Percentiles rank a stretch among this genome's conserved stretches.
Conservation (phyloP, 73 alveolate genomes). For the Paramecium primaurelia region DNA sequence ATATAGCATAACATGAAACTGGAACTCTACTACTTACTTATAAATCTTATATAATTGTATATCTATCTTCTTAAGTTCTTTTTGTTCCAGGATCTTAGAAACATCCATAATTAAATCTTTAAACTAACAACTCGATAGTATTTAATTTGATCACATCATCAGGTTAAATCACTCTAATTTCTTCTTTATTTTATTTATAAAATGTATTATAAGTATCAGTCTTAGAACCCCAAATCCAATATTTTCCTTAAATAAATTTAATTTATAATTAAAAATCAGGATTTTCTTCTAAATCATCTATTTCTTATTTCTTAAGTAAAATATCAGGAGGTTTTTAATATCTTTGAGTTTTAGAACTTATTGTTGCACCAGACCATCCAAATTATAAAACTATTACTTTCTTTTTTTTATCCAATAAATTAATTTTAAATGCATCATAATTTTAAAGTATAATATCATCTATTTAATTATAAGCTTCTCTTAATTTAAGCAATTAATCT, state of each 20-base stretch:
- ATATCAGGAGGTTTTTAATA: slow-evolving; percentile 47
- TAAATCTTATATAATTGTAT: slow-evolving; percentile 34
- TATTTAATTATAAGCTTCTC: background rate
- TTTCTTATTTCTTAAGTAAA: background rate
- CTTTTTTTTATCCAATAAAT: background rate
- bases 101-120: slow-evolving; percentile 53
- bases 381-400: background rate
- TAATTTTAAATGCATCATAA: background rate
- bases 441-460: background rate
- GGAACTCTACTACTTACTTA: slow-evolving; percentile 53
- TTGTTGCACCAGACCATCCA: slow-evolving; percentile 43
- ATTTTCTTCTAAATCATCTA: slow-evolving; percentile 24
- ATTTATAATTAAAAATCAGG: slow-evolving; percentile 1
- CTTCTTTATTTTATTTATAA: slow-evolving; percentile 22
- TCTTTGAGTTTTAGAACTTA: background rate
- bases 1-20: slow-evolving; percentile 79
- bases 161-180: background rate
- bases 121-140: slow-evolving; percentile 15
- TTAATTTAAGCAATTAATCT: background rate
- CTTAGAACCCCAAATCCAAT: slow-evolving; percentile 25
- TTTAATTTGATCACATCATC: slow-evolving; percentile 50
- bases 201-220: background rate
- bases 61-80: slow-evolving; percentile 54
- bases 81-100: slow-evolving; percentile 49
- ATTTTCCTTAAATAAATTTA: background rate